phyloP scores from a whole-genome alignment of 805 yeast genomes.

The Hanseniaspora jakobsenii region DNA sequence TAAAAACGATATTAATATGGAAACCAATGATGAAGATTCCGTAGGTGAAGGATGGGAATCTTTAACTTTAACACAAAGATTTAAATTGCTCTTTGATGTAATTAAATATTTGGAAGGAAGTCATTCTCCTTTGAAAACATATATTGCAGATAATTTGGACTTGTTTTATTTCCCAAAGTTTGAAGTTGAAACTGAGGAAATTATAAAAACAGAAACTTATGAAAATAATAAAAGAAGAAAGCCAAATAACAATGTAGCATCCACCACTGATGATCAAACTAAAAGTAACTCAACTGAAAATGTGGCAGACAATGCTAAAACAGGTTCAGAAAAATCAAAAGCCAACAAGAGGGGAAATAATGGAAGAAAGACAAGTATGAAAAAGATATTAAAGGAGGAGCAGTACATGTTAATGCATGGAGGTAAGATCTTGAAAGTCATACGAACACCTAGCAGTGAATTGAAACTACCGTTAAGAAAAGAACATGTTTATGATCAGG shows the following conservation, averaged over 20 bases:
- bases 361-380: background rate
- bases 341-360: no score
- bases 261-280: no score
- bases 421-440: slow-evolving; percentile 13
- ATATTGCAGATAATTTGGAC: slow-evolving; percentile 23
- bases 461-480: slow-evolving; percentile 13
- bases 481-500: slow-evolving; percentile 1
- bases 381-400: background rate
- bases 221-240: background rate
- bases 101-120: slow-evolving; percentile 26
- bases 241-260: background rate
- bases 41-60: no score
- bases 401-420: slow-evolving; percentile 16
- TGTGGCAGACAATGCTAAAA: no score
- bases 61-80: no score
- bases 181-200: slow-evolving; percentile 14
- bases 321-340: no score
- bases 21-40: no score
- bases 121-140: slow-evolving; percentile 24
- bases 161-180: slow-evolving; percentile 24
- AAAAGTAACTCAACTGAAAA: no score
- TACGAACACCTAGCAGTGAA: background rate
- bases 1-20: no score
- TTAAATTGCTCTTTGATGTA: slow-evolving; percentile 22
- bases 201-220: slow-evolving; percentile 5